phyloP scores from a whole-genome alignment of 208 protist species.

The Leishmania turanica region DNA sequence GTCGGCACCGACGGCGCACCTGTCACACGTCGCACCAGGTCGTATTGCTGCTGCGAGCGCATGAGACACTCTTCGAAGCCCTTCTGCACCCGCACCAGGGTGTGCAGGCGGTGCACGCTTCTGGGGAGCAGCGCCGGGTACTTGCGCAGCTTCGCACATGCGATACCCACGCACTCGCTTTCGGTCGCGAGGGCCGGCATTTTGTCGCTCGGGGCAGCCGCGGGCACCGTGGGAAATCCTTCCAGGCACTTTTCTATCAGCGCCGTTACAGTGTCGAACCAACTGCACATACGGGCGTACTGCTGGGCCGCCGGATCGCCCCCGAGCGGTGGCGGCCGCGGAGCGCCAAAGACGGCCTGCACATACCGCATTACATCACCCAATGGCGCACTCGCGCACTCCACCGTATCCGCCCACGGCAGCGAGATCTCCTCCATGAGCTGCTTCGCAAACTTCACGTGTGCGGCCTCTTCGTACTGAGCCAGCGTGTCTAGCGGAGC shows the following conservation, averaged over 20 bases:
- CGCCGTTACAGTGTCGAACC: background rate
- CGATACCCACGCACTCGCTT: constrained; percentile 14
- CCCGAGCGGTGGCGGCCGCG: constrained; percentile 32
- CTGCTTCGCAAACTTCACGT: constrained; percentile 8
- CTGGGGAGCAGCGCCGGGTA: constrained; percentile 16
- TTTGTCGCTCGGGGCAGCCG: background rate
- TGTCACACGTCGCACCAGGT: constrained; percentile 40
- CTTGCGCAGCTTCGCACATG: constrained; percentile 5
- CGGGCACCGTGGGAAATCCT: constrained; percentile 4
- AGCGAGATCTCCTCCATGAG: constrained; percentile 23
- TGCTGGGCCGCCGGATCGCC: constrained; percentile 29
- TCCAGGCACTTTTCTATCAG: constrained; percentile 15
- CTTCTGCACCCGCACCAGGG: constrained; percentile 18
- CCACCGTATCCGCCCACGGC: constrained; percentile 15
- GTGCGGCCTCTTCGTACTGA: constrained; percentile 21
- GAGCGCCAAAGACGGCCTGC: constrained; percentile 16
- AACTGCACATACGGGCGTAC: constrained; percentile 16
- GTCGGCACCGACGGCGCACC: constrained; percentile 33
- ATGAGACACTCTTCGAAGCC: constrained; percentile 7
- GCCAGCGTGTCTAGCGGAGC: constrained; percentile 20
- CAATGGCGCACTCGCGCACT: constrained; percentile 10
- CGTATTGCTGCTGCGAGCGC: constrained; percentile 28
- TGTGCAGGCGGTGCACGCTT: constrained; percentile 29
- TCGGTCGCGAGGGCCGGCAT: constrained; percentile 21
- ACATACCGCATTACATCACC: constrained; percentile 17